phyloP scores from a whole-genome alignment of 2,329 filamentous ascomycete genomes.

The Aspergillus sp. region DNA sequence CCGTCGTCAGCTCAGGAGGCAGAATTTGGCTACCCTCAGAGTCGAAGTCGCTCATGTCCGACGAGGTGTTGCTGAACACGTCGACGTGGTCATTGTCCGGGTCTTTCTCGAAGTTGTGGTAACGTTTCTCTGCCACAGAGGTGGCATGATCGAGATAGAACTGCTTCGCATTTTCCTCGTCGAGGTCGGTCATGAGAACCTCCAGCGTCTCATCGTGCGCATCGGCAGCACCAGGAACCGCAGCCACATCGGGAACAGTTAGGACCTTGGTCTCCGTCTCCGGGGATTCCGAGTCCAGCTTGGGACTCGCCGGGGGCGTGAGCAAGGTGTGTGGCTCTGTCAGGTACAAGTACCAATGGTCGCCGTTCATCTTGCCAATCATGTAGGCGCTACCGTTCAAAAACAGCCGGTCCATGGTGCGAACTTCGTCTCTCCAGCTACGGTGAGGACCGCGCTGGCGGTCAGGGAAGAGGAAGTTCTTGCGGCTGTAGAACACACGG shows the following conservation, averaged over 20 bases:
- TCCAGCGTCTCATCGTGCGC: constrained; percentile 48
- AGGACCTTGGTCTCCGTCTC: constrained; percentile 54
- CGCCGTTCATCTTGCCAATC: constrained; percentile 99
- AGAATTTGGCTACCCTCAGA: constrained; percentile 45
- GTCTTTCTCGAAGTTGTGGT: constrained; percentile 62
- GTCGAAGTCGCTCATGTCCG: constrained; percentile 51
- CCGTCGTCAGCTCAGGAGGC: constrained; percentile 72
- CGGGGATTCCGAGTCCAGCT: constrained; percentile 38
- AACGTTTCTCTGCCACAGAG: constrained; percentile 76
- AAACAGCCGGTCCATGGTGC: constrained; percentile 85
- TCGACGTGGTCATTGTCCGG: constrained; percentile 49
- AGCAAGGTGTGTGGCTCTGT: constrained; percentile 73
- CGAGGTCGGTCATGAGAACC: constrained; percentile 61
- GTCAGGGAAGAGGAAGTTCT: constrained; percentile 95
- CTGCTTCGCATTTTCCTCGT: constrained; percentile 57
- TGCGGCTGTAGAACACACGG: constrained; percentile 96
- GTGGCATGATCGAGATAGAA: constrained; percentile 74
- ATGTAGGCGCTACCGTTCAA: constrained; percentile 92
- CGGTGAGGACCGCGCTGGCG: constrained; percentile 89
- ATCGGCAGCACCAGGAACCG: constrained; percentile 20
- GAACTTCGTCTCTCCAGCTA: constrained; percentile 96
- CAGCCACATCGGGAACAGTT: constrained; percentile 40
- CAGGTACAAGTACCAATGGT: constrained; percentile 98
- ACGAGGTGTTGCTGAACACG: constrained; percentile 69
- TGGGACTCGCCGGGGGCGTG: constrained; percentile 74